phyloP scores from a whole-genome alignment of 371 early-diverging fungal genomes.

The Paraphysoderma sedebokerense region DNA sequence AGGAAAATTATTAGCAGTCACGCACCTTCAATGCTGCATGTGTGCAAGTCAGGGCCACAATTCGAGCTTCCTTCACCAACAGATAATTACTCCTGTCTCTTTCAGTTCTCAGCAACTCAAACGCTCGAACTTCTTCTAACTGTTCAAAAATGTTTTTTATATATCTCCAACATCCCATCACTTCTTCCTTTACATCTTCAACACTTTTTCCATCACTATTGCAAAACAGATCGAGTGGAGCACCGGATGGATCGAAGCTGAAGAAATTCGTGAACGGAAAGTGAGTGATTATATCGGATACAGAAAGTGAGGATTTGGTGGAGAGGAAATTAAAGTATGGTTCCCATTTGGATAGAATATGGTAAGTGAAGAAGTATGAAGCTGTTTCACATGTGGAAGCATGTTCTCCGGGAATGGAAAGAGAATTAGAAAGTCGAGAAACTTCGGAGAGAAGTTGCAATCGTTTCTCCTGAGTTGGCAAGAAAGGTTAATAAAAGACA shows the following conservation, averaged over 20 bases:
- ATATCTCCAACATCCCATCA: conserved; percentile 61
- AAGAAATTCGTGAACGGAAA: conserved; percentile 79
- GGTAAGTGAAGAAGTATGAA: conserved; percentile 59
- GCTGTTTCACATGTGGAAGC: conserved; percentile 89
- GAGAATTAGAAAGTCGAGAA: conserved; percentile 44
- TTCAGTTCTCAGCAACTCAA: conserved; percentile 67
- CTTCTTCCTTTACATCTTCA: conserved; percentile 34
- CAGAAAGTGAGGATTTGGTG: neutral
- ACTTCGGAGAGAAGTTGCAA: conserved; percentile 54
- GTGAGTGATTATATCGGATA: conserved; percentile 1
- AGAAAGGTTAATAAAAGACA: neutral
- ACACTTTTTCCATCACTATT: conserved; percentile 1
- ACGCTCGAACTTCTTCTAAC: conserved; percentile 64
- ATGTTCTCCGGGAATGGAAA: conserved; percentile 59
- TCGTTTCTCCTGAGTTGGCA: conserved; percentile 46
- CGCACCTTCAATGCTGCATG: conserved; percentile 69
- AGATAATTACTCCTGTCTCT: conserved; percentile 77
- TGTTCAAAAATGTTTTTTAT: conserved; percentile 51
- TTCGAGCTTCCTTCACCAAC: conserved; percentile 81
- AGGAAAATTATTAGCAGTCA: neutral
- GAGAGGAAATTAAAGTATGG: conserved; percentile 23
- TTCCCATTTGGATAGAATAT: conserved; percentile 60
- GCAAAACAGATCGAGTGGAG: conserved; percentile 21
- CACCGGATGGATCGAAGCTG: conserved; percentile 50
- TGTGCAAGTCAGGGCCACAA: conserved; percentile 92